Conservation (phyloP, 495 filamentous ascomycete genomes). For the Recurvomyces mirabilis region DNA sequence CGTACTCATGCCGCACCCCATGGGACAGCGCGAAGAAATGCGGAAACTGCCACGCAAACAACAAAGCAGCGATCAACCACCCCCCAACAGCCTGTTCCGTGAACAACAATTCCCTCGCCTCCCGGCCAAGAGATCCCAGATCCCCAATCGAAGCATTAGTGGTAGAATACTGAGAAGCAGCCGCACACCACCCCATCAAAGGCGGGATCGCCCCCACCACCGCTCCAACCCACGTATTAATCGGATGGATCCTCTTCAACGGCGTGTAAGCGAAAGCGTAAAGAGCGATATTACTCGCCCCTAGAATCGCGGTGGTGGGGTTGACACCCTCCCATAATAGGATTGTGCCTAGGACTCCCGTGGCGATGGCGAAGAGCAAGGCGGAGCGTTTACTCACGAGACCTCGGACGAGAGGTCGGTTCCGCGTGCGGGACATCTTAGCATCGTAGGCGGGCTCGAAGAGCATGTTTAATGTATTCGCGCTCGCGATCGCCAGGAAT, state of each 20-base stretch:
- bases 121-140: slow-evolving; percentile 2
- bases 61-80: slow-evolving; percentile 72
- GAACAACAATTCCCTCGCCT: slow-evolving; percentile 56
- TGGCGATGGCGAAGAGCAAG: slow-evolving; percentile 61
- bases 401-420: slow-evolving; percentile 76
- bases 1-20: slow-evolving; percentile 81
- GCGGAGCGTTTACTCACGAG: slow-evolving; percentile 68
- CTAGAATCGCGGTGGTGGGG: slow-evolving; percentile 79
- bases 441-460: slow-evolving; percentile 85
- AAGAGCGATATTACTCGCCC: slow-evolving; percentile 70
- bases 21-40: slow-evolving; percentile 93
- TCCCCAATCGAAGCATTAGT: slow-evolving; percentile 41
- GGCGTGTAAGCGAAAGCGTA: slow-evolving; percentile 92
- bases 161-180: slow-evolving; percentile 75
- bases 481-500: slow-evolving; percentile 69
- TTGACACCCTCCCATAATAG: slow-evolving; percentile 83
- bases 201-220: slow-evolving; percentile 89
- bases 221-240: slow-evolving; percentile 94
- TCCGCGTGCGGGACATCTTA: slow-evolving; percentile 81
- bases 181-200: slow-evolving; percentile 95
- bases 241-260: slow-evolving; percentile 70
- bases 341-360: slow-evolving; percentile 53
- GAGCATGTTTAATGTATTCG: slow-evolving; percentile 95
- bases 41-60: slow-evolving; percentile 96
- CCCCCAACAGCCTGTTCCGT: slow-evolving; percentile 55